These are phyloP conservation scores for Athelia psychrophila DNA, from an alignment of 1,284 basidiomycete genomes.

Conservation along the genomic window DNA sequence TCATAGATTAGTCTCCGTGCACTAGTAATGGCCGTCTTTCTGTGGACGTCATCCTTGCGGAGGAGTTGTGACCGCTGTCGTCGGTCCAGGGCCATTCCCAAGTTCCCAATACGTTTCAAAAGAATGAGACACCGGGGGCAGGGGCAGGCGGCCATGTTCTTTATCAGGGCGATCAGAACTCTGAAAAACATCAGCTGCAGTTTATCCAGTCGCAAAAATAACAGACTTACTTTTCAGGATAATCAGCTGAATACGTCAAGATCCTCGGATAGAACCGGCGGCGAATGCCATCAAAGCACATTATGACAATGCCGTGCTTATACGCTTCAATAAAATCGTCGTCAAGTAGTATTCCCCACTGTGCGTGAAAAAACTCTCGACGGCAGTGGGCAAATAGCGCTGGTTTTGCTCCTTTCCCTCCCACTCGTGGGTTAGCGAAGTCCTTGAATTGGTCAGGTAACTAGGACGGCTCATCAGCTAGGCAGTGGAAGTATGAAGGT, in stretches of 20 bases:
- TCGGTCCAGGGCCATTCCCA: conserved; percentile 6
- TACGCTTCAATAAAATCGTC: conserved; percentile 17
- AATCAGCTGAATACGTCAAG: conserved; percentile 16
- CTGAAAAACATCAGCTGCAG: not conserved
- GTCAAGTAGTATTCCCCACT: conserved; percentile 15
- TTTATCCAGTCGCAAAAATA: not conserved
- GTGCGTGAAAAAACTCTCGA: conserved; percentile 21
- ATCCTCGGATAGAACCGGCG: conserved; percentile 15
- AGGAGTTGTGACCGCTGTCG: not conserved
- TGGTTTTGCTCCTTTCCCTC: not conserved
- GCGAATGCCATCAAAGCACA: conserved; percentile 14
- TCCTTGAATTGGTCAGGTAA: not conserved
- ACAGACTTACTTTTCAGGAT: conserved; percentile 14
- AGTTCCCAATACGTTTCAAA: conserved; percentile 4
- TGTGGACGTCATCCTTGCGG: conserved; percentile 1
- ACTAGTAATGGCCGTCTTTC: not conserved
- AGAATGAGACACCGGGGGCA: conserved; percentile 15
- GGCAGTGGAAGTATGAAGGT: not conserved
- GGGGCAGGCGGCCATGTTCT: conserved; percentile 11
- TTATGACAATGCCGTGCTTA: conserved; percentile 13
- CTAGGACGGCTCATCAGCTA: not conserved
- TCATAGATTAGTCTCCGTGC: not conserved
- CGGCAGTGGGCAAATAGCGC: conserved; percentile 13
- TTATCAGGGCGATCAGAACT: conserved; percentile 10
- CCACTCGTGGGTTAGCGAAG: not conserved